phyloP scores from a whole-genome alignment of 768 basidiomycete genomes.

The Lactarius evosmus region DNA sequence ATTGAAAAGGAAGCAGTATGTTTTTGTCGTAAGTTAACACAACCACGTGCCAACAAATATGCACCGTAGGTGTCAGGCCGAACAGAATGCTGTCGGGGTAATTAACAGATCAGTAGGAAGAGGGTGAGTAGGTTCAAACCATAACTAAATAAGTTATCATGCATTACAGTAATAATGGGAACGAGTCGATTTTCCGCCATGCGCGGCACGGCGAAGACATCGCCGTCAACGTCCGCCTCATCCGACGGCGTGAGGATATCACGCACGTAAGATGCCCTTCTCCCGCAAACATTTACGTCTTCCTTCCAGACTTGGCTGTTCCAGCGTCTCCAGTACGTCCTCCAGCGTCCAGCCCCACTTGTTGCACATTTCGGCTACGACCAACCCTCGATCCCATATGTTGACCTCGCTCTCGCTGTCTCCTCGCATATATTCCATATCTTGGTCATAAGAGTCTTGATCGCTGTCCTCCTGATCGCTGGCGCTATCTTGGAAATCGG shows the following conservation, averaged over 20 bases:
- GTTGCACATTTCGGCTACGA: constrained; percentile 26
- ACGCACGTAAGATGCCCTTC: constrained; percentile 26
- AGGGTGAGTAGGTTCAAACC: constrained; percentile 14
- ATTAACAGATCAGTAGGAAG: constrained; percentile 10
- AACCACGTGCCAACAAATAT: constrained; percentile 11
- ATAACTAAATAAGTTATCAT: constrained; percentile 25
- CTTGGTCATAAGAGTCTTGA: constrained; percentile 23
- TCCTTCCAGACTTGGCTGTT: constrained; percentile 22
- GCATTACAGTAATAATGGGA: constrained; percentile 15
- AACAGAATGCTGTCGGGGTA: background rate
- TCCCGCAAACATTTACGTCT: constrained; percentile 26
- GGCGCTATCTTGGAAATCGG: constrained; percentile 19
- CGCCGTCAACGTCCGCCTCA: constrained; percentile 17
- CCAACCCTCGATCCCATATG: constrained; percentile 17
- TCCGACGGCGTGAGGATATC: constrained; percentile 20
- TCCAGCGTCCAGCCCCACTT: constrained; percentile 27
- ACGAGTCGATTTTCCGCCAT: constrained; percentile 27
- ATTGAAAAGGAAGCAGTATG: constrained; percentile 7
- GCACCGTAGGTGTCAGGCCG: constrained; percentile 3
- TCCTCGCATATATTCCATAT: constrained; percentile 20
- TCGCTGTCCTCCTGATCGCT: constrained; percentile 27
- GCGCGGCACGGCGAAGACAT: constrained; percentile 23
- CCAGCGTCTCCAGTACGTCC: constrained; percentile 25
- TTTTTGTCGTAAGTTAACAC: constrained; percentile 7
- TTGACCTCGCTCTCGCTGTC: constrained; percentile 24